Evolutionary conservation across 345 rosid genomes (phyloP).

Genomic region (Carallia brachiata): DNA sequence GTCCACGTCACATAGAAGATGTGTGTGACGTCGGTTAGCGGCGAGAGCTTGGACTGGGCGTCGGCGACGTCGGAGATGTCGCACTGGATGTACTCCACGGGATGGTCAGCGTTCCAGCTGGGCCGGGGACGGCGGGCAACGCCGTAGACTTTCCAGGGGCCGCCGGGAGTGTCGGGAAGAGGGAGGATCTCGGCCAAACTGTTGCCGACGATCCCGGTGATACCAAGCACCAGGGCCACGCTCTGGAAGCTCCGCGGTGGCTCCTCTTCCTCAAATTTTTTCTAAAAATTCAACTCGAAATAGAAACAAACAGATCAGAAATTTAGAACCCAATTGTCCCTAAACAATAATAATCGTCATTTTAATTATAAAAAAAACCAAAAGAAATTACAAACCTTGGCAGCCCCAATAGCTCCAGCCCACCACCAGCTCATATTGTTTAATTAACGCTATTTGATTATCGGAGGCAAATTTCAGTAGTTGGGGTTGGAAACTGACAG

Average conservation of each 20-base stretch:
- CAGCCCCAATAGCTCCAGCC: conserved; percentile 51
- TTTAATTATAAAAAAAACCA: not conserved
- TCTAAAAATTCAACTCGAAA: conserved; percentile 39
- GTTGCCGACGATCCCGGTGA: conserved; percentile 89
- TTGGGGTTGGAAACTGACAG: no score
- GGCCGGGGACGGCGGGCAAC: conserved; percentile 89
- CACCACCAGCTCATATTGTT: conserved; percentile 50
- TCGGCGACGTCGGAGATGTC: conserved; percentile 53
- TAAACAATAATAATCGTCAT: no score
- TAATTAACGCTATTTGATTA: no score
- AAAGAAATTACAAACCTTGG: conserved; percentile 24
- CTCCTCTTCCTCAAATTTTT: conserved; percentile 62
- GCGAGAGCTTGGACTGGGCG: conserved; percentile 54
- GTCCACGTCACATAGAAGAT: conserved; percentile 77
- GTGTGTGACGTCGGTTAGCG: conserved; percentile 66
- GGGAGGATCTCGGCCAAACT: conserved; percentile 91
- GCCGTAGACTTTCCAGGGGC: conserved; percentile 95
- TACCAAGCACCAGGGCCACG: conserved; percentile 75
- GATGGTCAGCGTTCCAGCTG: conserved; percentile 67
- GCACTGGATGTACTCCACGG: conserved; percentile 82
- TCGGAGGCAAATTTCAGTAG: no score
- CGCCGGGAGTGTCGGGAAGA: conserved; percentile 80
- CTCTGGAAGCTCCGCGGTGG: conserved; percentile 51
- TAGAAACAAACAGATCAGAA: not conserved
- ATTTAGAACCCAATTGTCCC: no score